These are phyloP conservation scores for Solanum corneliomulleri DNA, from an alignment of 257 asterid species.

Conservation along the genomic window DNA sequence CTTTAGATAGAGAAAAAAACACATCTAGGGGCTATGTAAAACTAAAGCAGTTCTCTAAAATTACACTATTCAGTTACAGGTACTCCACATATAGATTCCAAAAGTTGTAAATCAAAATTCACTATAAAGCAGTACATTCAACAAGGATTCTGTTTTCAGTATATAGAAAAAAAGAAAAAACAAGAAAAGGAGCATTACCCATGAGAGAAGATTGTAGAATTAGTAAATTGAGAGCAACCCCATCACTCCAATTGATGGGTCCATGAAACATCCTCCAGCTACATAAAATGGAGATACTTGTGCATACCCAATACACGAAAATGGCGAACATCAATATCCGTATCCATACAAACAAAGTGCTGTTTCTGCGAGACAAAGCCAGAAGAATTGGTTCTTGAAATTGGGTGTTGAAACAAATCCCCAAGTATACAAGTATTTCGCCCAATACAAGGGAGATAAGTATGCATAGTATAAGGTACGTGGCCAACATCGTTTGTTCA, in stretches of 20 bases:
- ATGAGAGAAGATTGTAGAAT: slow-evolving; percentile 19
- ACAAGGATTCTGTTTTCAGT: background rate
- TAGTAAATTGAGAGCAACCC: slow-evolving; percentile 6
- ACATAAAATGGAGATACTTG: background rate
- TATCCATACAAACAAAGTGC: background rate
- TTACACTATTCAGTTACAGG: background rate
- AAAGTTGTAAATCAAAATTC: background rate
- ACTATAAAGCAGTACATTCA: background rate
- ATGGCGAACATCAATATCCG: background rate
- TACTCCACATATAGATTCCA: background rate
- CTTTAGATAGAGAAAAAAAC: background rate
- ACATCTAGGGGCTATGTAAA: background rate
- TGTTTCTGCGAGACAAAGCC: background rate
- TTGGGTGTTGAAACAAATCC: background rate
- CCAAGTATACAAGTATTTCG: background rate
- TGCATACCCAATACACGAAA: background rate
- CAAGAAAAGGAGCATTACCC: slow-evolving; percentile 9
- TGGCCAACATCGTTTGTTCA: background rate
- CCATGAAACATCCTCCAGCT: background rate
- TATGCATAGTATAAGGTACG: background rate
- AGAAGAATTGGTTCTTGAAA: background rate
- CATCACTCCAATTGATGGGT: slow-evolving; percentile 11
- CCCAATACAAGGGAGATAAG: background rate
- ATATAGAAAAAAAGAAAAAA: background rate
- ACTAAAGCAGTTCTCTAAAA: background rate